phyloP scores from a whole-genome alignment of 2,329 filamentous ascomycete genomes.

The Endoconidiophora polonica region DNA sequence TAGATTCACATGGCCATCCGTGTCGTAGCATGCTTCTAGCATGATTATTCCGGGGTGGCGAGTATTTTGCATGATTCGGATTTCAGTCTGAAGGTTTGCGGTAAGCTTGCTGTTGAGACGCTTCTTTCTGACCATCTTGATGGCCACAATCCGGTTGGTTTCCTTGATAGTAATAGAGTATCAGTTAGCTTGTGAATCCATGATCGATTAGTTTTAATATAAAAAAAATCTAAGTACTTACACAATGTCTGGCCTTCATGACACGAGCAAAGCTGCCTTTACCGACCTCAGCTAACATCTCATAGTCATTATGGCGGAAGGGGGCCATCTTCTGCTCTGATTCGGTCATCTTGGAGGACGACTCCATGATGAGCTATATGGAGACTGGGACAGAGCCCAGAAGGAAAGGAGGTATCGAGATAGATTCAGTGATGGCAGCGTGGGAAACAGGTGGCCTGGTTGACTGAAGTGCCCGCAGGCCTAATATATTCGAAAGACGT shows the following conservation, averaged over 20 bases:
- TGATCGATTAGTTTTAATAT: neutral
- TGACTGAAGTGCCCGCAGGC: constrained; percentile 20
- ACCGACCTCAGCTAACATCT: constrained; percentile 10
- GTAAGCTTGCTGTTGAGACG: constrained; percentile 93
- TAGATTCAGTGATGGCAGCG: neutral
- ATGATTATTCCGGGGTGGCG: constrained; percentile 95
- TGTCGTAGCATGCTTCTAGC: constrained; percentile 85
- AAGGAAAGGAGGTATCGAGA: neutral
- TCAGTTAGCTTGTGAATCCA: neutral
- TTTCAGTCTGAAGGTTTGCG: constrained; percentile 89
- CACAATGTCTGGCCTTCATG: constrained; percentile 11
- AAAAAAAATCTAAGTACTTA: neutral
- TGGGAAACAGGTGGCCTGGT: neutral
- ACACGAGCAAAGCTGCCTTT: constrained; percentile 13
- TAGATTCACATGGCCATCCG: constrained; percentile 75
- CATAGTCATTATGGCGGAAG: constrained; percentile 10
- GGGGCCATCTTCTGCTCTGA: constrained; percentile 8
- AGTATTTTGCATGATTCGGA: constrained; percentile 82
- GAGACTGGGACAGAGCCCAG: constrained; percentile 6
- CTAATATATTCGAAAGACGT: constrained; percentile 23
- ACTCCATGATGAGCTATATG: constrained; percentile 6
- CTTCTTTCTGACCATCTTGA: constrained; percentile 86
- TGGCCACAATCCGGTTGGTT: constrained; percentile 32
- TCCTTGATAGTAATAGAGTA: neutral
- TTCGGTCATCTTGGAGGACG: constrained; percentile 12